Conservation (phyloP, 768 basidiomycete genomes). For the Leccinum imitatum region DNA sequence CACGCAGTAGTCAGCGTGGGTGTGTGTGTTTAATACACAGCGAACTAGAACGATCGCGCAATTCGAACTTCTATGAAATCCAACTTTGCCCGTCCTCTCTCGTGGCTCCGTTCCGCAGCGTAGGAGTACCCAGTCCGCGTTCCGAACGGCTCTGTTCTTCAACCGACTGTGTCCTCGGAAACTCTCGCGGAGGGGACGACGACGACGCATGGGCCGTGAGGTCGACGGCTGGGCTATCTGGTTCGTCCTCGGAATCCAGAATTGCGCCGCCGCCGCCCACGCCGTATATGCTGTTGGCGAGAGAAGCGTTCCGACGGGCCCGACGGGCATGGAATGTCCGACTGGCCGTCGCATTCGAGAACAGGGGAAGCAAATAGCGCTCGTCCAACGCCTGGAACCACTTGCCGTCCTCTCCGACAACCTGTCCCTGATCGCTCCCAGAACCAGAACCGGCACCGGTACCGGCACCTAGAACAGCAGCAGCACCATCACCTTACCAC, state of each 20-base stretch:
- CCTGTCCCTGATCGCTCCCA: slow-evolving; percentile 5
- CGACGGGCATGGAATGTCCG: slow-evolving; percentile 81
- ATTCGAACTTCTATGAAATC: background rate
- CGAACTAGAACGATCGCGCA: background rate
- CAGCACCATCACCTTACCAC: background rate
- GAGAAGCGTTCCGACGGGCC: slow-evolving; percentile 49
- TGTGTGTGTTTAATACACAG: slow-evolving; percentile 2
- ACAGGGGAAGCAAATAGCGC: slow-evolving; percentile 88
- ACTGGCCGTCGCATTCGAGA: slow-evolving; percentile 89
- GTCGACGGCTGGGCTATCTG: slow-evolving; percentile 45
- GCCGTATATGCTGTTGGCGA: slow-evolving; percentile 16
- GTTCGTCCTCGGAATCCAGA: slow-evolving; percentile 40
- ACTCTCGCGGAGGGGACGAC: slow-evolving; percentile 12
- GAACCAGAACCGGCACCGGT: no score
- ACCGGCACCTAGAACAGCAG: background rate
- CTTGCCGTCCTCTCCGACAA: slow-evolving; percentile 68
- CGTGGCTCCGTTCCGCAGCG: slow-evolving; percentile 49
- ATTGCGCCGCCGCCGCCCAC: slow-evolving; percentile 14
- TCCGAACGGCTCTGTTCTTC: slow-evolving; percentile 57
- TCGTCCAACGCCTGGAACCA: slow-evolving; percentile 98
- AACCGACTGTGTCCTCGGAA: slow-evolving; percentile 25
- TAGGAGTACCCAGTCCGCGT: slow-evolving; percentile 64
- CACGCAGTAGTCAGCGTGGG: background rate
- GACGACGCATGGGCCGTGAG: slow-evolving; percentile 30
- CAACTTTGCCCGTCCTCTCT: slow-evolving; percentile 22